These are phyloP conservation scores for Geranium rotundifolium DNA, from an alignment of 345 rosid species.

Conservation along the genomic window DNA sequence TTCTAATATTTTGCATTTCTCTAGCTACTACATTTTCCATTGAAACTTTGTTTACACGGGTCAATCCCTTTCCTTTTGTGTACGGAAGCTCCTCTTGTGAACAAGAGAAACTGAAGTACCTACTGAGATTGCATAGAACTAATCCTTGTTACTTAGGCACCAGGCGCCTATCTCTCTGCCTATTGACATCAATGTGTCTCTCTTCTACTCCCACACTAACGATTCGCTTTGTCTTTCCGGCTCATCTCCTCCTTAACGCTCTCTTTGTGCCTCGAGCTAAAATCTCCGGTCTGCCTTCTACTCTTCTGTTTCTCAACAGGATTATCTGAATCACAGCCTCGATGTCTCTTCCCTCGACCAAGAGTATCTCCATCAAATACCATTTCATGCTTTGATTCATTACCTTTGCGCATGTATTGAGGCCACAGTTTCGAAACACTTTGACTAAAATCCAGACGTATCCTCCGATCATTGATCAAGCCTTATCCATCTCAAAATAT, in stretches of 20 bases:
- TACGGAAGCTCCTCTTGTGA: no score
- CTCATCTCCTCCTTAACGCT: constrained; percentile 15
- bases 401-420: constrained; percentile 54
- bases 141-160: no score
- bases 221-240: constrained; percentile 19
- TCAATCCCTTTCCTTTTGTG: no score
- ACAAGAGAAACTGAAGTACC: no score
- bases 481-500: constrained; percentile 90
- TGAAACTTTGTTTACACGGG: no score
- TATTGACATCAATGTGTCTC: background rate
- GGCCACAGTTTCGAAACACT: constrained; percentile 88
- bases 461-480: constrained; percentile 91
- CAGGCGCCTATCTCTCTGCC: background rate
- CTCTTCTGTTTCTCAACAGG: constrained; percentile 22
- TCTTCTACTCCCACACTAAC: constrained; percentile 14
- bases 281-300: constrained; percentile 12
- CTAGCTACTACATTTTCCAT: no score
- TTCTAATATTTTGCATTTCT: no score
- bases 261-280: constrained; percentile 18
- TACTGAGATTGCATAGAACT: no score
- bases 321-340: constrained; percentile 18
- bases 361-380: constrained; percentile 63
- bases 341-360: constrained; percentile 31
- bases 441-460: constrained; percentile 95
- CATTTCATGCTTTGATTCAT: constrained; percentile 57